Evolutionary conservation across 768 basidiomycete species (phyloP).

Genomic region (Leucogyrophana mollusca): DNA sequence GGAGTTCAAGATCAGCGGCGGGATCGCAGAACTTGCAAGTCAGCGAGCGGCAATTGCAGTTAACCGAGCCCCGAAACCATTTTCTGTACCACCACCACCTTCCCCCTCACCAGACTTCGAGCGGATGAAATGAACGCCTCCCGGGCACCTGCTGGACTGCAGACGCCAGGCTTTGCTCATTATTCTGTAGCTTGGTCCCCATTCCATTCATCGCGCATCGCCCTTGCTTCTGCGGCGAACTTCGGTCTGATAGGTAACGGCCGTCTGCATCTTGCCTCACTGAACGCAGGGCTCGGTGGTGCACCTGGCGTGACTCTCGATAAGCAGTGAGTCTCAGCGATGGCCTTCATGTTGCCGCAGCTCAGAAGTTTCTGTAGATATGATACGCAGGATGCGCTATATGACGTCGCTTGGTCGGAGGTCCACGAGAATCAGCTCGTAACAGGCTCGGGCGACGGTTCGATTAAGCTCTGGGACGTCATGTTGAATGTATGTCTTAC

Average conservation of each 20-base stretch:
- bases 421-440: conserved; percentile 91
- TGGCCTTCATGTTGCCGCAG: neutral
- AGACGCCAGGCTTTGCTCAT: conserved; percentile 84
- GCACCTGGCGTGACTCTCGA: conserved; percentile 50
- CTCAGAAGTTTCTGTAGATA: conserved; percentile 49
- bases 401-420: conserved; percentile 95
- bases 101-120: too few relatives aligned
- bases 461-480: conserved; percentile 87
- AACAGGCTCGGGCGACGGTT: conserved; percentile 87
- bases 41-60: too few relatives aligned
- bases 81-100: too few relatives aligned
- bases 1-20: too few relatives aligned
- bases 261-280: conserved; percentile 67
- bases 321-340: conserved; percentile 55
- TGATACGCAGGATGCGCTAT: conserved; percentile 87
- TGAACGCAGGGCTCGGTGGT: conserved; percentile 47
- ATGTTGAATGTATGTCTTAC: conserved; percentile 65
- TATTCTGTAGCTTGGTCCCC: conserved; percentile 84
- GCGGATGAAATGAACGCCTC: conserved; percentile 32
- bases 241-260: conserved; percentile 97
- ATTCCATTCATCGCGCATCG: conserved; percentile 72
- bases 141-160: conserved; percentile 44
- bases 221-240: conserved; percentile 84
- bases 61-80: too few relatives aligned
- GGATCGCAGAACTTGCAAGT: too few relatives aligned